Conservation (phyloP, 805 yeast genomes). For the Priceomyces medius region DNA sequence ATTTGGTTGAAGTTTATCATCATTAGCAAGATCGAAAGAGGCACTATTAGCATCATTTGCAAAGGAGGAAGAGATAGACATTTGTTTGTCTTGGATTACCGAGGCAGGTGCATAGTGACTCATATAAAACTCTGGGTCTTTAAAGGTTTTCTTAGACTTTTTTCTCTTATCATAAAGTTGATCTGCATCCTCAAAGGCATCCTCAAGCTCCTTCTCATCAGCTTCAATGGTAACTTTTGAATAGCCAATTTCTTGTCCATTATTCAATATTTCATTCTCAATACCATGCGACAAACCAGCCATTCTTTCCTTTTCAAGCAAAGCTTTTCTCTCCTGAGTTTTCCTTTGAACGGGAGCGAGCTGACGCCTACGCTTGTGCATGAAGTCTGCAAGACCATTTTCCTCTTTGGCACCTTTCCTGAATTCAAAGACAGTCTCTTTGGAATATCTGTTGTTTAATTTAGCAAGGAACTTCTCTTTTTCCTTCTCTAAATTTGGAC, state of each 20-base stretch:
- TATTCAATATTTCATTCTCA: slow-evolving; percentile 69
- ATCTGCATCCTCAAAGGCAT: slow-evolving; percentile 56
- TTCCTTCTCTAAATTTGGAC: slow-evolving; percentile 70
- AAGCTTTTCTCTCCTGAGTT: slow-evolving; percentile 66
- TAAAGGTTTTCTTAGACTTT: slow-evolving; percentile 50
- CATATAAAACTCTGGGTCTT: slow-evolving; percentile 78
- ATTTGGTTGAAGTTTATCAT: slow-evolving; percentile 69
- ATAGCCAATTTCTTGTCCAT: slow-evolving; percentile 50
- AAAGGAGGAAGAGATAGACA: slow-evolving; percentile 58
- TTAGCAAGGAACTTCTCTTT: slow-evolving; percentile 70
- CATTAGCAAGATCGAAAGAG: slow-evolving; percentile 76
- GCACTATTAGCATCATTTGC: slow-evolving; percentile 83
- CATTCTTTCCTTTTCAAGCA: slow-evolving; percentile 67
- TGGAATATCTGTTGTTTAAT: slow-evolving; percentile 63
- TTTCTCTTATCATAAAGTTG: slow-evolving; percentile 26
- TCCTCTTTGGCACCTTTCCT: slow-evolving; percentile 46
- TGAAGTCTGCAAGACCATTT: slow-evolving; percentile 71
- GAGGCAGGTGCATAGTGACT: slow-evolving; percentile 87
- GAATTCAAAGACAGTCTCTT: slow-evolving; percentile 95
- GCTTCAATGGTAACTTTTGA: slow-evolving; percentile 35
- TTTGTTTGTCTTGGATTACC: slow-evolving; percentile 78
- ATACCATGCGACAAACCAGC: slow-evolving; percentile 73
- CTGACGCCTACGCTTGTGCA: slow-evolving; percentile 83
- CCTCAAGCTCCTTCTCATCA: slow-evolving; percentile 47
- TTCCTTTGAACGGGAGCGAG: slow-evolving; percentile 83